phyloP scores from a whole-genome alignment of 208 protist species.

The Acanthamoeba royreba region DNA sequence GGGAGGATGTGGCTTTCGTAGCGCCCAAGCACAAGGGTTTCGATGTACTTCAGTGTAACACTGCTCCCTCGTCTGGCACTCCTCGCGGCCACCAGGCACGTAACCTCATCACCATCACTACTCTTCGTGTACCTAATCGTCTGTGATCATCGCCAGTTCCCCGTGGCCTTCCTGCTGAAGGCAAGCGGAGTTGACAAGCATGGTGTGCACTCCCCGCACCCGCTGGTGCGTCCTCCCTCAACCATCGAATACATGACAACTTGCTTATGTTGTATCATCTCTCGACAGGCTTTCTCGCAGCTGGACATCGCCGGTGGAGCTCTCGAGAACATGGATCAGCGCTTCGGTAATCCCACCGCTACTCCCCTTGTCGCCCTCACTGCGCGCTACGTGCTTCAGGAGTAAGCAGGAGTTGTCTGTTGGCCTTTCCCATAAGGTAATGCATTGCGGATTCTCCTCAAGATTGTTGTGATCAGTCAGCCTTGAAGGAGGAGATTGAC shows the following conservation, averaged over 20 bases:
- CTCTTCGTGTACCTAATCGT: background rate
- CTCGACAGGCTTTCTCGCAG: background rate
- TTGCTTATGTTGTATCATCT: no score
- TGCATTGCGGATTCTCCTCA: no score
- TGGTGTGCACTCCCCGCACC: background rate
- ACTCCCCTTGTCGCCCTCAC: background rate
- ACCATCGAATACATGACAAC: no score
- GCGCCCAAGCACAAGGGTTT: slow-evolving; percentile 1
- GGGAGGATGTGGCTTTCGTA: background rate
- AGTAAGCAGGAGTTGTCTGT: no score
- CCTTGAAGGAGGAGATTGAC: no score
- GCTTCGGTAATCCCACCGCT: background rate
- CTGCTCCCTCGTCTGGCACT: background rate
- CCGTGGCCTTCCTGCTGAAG: slow-evolving; percentile 19
- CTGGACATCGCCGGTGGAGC: slow-evolving; percentile 30
- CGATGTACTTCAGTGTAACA: slow-evolving; percentile 8
- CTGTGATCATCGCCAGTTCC: no score
- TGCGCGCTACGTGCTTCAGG: background rate
- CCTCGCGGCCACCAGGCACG: slow-evolving; percentile 8
- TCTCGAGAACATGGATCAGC: background rate
- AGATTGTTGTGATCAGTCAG: no score
- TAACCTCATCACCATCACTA: background rate
- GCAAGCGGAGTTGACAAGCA: slow-evolving; percentile 27
- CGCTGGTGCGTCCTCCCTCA: background rate
- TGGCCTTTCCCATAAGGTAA: no score